These are phyloP conservation scores for Zasmidium angulare DNA, from an alignment of 2,329 filamentous ascomycete species.

Conservation along the genomic window DNA sequence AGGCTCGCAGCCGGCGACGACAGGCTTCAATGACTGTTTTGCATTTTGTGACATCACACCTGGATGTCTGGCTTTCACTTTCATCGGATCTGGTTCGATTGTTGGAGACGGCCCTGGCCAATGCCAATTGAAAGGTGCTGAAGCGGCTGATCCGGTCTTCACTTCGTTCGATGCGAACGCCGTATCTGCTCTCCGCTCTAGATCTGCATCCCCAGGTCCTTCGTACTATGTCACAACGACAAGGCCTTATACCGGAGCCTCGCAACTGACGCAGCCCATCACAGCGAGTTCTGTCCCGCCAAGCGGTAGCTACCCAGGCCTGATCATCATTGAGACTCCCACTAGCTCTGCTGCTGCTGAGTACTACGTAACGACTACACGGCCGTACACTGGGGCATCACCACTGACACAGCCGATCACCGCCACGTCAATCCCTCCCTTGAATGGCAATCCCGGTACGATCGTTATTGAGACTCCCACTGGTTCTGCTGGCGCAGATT, in stretches of 20 bases:
- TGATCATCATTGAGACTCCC: background rate
- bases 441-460: background rate
- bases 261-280: background rate
- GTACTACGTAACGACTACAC: background rate
- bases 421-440: background rate
- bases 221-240: background rate
- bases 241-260: background rate
- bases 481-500: background rate
- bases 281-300: conserved; percentile 1
- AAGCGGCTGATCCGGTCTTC: background rate
- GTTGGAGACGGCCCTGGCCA: background rate
- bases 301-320: background rate
- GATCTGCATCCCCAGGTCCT: background rate
- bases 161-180: background rate
- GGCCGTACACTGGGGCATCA: background rate
- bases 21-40: background rate
- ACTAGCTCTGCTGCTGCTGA: background rate
- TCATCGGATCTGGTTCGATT: background rate
- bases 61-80: background rate
- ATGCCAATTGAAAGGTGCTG: background rate
- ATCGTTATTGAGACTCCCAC: background rate
- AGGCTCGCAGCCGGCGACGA: background rate
- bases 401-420: background rate
- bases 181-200: background rate
- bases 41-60: background rate